These are phyloP conservation scores for Chimonanthus salicifolius DNA, from an alignment of 164 flowering plant species.

Conservation along the genomic window DNA sequence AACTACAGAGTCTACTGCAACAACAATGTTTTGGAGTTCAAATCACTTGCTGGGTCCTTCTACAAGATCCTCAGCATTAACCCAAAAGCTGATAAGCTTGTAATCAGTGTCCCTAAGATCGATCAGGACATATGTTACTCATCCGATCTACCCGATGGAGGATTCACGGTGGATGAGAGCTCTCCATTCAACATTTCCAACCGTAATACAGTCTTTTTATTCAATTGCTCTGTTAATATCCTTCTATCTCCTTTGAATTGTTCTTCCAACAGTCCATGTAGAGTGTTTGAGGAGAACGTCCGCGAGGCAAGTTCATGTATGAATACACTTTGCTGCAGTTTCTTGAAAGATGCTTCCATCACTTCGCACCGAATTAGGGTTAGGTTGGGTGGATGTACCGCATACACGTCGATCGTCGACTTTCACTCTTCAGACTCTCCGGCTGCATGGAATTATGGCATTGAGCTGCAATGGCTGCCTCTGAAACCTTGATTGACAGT, in stretches of 20 bases:
- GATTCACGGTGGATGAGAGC: slow-evolving; percentile 34
- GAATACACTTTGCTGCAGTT: slow-evolving; percentile 47
- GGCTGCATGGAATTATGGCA: slow-evolving; percentile 43
- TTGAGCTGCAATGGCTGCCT: slow-evolving; percentile 53
- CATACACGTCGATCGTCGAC: slow-evolving; percentile 46
- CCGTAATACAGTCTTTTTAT: slow-evolving; percentile 45
- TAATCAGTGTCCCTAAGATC: slow-evolving; percentile 37
- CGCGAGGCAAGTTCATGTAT: slow-evolving; percentile 28
- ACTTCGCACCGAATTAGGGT: slow-evolving; percentile 43
- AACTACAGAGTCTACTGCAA: slow-evolving; percentile 48
- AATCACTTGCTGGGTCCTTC: slow-evolving; percentile 31
- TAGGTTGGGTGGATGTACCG: slow-evolving; percentile 55
- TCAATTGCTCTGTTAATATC: slow-evolving; percentile 37
- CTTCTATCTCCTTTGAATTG: slow-evolving; percentile 53
- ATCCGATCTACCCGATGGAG: slow-evolving; percentile 38
- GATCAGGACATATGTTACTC: slow-evolving; percentile 31
- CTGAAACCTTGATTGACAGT: slow-evolving; percentile 3
- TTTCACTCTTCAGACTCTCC: slow-evolving; percentile 19
- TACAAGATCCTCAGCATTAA: slow-evolving; percentile 42
- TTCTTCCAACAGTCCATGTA: slow-evolving; percentile 41
- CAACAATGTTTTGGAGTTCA: slow-evolving; percentile 32
- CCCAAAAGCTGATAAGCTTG: slow-evolving; percentile 24
- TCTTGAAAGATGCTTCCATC: slow-evolving; percentile 46
- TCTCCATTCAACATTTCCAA: slow-evolving; percentile 53
- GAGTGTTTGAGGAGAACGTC: slow-evolving; percentile 33